Conservation (phyloP, 2,329 filamentous ascomycete species). For the Pyricularia grisea region DNA sequence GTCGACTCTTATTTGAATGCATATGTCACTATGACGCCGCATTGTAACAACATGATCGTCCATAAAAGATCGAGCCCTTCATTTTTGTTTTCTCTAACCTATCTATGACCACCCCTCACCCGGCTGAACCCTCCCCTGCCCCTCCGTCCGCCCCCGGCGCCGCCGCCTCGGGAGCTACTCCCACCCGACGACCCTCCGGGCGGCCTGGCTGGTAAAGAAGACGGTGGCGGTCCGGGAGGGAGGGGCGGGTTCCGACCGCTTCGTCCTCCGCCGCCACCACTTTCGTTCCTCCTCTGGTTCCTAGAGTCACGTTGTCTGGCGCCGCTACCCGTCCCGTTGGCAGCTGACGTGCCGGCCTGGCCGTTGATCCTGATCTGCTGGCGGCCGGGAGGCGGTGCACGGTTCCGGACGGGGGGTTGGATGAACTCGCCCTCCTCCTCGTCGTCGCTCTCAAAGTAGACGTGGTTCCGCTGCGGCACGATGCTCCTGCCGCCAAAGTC, state of each 20-base stretch:
- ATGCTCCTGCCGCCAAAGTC: conserved; percentile 18
- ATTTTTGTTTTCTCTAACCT: background rate
- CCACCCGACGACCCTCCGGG: background rate
- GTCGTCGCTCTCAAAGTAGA: conserved; percentile 28
- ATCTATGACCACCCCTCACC: background rate
- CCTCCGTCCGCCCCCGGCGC: background rate
- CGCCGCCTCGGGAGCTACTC: background rate
- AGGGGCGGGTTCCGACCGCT: background rate
- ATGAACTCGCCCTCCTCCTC: conserved; percentile 4
- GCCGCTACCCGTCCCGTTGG: background rate
- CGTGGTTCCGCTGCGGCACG: conserved; percentile 25
- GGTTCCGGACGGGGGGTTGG: background rate
- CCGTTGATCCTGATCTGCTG: conserved; percentile 1
- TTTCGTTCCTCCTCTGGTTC: background rate
- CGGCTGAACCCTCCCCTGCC: conserved; percentile 3
- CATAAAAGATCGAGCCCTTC: background rate
- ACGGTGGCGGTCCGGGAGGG: conserved; percentile 1
- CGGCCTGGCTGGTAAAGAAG: background rate
- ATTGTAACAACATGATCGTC: no score
- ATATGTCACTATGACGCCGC: no score
- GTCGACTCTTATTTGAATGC: no score
- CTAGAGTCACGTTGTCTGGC: background rate
- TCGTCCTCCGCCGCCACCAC: no score
- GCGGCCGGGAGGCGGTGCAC: background rate
- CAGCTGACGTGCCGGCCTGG: background rate